phyloP scores from a whole-genome alignment of 176 grass and related monocot genomes.

The Poa pratensis region DNA sequence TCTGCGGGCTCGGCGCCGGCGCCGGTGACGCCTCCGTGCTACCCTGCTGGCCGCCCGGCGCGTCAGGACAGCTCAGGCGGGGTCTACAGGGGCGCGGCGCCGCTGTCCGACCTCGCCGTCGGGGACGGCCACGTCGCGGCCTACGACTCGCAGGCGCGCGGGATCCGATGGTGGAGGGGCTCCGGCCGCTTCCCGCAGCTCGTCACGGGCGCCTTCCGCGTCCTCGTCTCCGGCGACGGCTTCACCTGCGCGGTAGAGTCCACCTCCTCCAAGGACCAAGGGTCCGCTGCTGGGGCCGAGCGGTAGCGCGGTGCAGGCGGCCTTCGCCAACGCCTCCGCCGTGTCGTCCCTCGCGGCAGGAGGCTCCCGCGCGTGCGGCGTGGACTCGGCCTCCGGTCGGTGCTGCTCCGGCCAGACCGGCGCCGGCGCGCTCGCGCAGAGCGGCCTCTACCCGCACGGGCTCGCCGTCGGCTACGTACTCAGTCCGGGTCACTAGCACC shows the following conservation, averaged over 20 bases:
- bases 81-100: slow-evolving; percentile 45
- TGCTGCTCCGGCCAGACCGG: slow-evolving; percentile 35
- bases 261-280: neutral
- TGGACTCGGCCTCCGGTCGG: slow-evolving; percentile 24
- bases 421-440: neutral
- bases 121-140: slow-evolving; percentile 69
- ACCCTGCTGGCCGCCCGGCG: slow-evolving; percentile 71
- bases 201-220: slow-evolving; percentile 25
- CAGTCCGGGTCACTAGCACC: neutral
- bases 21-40: slow-evolving; percentile 44
- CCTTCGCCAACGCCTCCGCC: slow-evolving; percentile 40
- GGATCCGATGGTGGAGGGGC: slow-evolving; percentile 67
- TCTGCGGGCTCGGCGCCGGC: slow-evolving; percentile 53
- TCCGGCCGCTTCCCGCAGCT: neutral
- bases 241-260: slow-evolving; percentile 66
- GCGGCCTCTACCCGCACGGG: slow-evolving; percentile 39
- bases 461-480: slow-evolving; percentile 67
- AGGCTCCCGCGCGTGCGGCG: slow-evolving; percentile 53
- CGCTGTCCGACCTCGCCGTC: slow-evolving; percentile 50
- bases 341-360: slow-evolving; percentile 58
- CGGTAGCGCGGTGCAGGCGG: slow-evolving; percentile 28
- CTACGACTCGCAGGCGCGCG: slow-evolving; percentile 20
- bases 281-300: slow-evolving; percentile 66
- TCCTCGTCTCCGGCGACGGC: slow-evolving; percentile 64
- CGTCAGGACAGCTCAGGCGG: slow-evolving; percentile 35